Evolutionary conservation across 1,139 yeast genomes (phyloP).

Genomic region (Trichomonascaceae sp.): DNA sequence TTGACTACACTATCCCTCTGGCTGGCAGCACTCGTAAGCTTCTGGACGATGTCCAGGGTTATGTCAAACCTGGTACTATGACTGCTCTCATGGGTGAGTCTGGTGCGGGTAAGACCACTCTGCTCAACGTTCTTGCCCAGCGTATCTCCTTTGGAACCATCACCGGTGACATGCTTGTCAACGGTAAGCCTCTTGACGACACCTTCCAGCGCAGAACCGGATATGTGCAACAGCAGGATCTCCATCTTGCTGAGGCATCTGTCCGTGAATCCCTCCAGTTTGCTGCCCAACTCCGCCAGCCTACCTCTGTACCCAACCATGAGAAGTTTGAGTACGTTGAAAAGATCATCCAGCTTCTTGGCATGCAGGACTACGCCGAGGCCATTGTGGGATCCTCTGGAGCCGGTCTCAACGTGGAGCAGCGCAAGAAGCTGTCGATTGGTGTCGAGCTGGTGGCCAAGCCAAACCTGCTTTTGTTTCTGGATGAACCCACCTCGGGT

Average conservation of each 20-base stretch:
- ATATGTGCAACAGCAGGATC: constrained; percentile 53
- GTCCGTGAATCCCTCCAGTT: constrained; percentile 50
- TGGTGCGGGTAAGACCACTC: constrained; percentile 59
- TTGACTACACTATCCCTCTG: constrained; percentile 39
- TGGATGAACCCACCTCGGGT: constrained; percentile 50
- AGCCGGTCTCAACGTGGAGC: constrained; percentile 52
- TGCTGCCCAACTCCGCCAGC: constrained; percentile 49
- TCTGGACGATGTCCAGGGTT: constrained; percentile 48
- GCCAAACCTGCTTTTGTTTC: constrained; percentile 38
- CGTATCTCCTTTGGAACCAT: constrained; percentile 46
- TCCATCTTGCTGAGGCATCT: constrained; percentile 43
- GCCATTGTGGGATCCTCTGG: constrained; percentile 47
- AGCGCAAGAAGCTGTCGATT: constrained; percentile 51
- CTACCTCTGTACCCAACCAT: constrained; percentile 32
- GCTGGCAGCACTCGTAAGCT: constrained; percentile 36
- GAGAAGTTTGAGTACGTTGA: constrained; percentile 50
- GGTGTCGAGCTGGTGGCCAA: constrained; percentile 50
- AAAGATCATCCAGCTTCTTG: constrained; percentile 40
- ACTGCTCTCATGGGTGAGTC: constrained; percentile 59
- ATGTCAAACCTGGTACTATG: constrained; percentile 51
- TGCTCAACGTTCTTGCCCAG: constrained; percentile 46
- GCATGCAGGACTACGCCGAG: constrained; percentile 51
- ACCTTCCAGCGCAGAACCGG: constrained; percentile 51
- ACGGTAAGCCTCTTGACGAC: constrained; percentile 38
- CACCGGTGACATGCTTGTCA: constrained; percentile 52